Conservation (phyloP, 495 filamentous ascomycete genomes). For the Lasiosphaeriaceae sp. region DNA sequence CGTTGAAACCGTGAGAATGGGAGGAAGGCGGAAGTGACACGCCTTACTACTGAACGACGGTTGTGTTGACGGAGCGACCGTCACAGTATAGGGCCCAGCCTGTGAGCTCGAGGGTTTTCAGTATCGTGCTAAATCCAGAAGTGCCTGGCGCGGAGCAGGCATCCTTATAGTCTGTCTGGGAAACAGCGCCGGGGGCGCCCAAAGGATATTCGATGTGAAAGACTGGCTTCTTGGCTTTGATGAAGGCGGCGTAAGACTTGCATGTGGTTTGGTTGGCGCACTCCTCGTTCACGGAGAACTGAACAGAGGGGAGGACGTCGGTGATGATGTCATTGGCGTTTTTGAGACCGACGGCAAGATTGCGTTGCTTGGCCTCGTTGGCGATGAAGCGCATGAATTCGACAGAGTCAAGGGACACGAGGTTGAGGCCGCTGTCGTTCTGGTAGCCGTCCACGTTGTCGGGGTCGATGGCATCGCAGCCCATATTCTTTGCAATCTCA, state of each 20-base stretch:
- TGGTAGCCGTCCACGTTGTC: conserved; percentile 68
- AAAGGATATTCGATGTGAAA: conserved; percentile 71
- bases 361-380: conserved; percentile 44
- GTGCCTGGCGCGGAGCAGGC: conserved; percentile 10
- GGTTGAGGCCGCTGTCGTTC: conserved; percentile 52
- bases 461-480: conserved; percentile 68
- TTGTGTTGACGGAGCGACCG: conserved; percentile 12
- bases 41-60: no score
- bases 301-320: conserved; percentile 50
- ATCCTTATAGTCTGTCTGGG: conserved; percentile 19
- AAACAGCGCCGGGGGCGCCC: conserved; percentile 34
- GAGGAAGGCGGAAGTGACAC: no score
- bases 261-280: conserved; percentile 40
- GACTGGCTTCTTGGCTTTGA: conserved; percentile 59
- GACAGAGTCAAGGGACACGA: conserved; percentile 53
- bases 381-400: conserved; percentile 59
- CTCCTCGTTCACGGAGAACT: conserved; percentile 73
- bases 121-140: conserved; percentile 54
- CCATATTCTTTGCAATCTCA: conserved; percentile 52
- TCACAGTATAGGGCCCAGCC: conserved; percentile 54
- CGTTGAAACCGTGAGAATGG: no score
- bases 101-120: conserved; percentile 61
- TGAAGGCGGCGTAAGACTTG: no score
- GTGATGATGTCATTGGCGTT: conserved; percentile 59
- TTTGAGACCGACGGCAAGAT: conserved; percentile 58